Evolutionary conservation across 2,329 filamentous ascomycete species (phyloP).

Genomic region (Penicillium olsonii): DNA sequence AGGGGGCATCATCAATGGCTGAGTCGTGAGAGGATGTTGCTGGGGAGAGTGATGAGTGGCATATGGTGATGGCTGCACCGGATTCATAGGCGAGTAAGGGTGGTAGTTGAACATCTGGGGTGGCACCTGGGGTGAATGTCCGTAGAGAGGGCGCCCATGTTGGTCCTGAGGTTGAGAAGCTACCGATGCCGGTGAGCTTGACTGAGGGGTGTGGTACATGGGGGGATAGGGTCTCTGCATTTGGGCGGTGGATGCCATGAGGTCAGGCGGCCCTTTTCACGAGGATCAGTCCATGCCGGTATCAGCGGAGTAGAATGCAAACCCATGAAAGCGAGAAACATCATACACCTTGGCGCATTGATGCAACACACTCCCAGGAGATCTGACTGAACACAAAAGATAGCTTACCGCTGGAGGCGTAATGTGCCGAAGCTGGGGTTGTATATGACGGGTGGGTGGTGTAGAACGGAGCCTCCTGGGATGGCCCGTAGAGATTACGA

Average conservation of each 20-base stretch:
- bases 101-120: constrained; percentile 81
- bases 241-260: constrained; percentile 65
- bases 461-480: constrained; percentile 72
- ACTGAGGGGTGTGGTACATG: constrained; percentile 94
- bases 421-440: constrained; percentile 77
- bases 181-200: constrained; percentile 90
- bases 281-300: constrained; percentile 60
- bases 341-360: neutral
- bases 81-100: constrained; percentile 55
- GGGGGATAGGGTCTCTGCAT: constrained; percentile 77
- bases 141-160: constrained; percentile 79
- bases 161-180: constrained; percentile 89
- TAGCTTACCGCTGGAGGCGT: constrained; percentile 79
- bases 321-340: neutral
- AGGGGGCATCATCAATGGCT: constrained; percentile 56
- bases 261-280: constrained; percentile 67
- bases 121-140: constrained; percentile 76
- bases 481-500: constrained; percentile 66
- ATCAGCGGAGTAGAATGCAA: constrained; percentile 51
- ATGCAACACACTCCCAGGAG: neutral
- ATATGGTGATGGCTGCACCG: constrained; percentile 59
- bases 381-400: constrained; percentile 41
- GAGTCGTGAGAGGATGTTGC: constrained; percentile 58
- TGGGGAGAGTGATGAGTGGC: constrained; percentile 56
- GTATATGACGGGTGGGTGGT: constrained; percentile 80